Base-by-base conservation (phyloP, 106 monocot genomes). In the Platanthera zijinensis region DNA sequence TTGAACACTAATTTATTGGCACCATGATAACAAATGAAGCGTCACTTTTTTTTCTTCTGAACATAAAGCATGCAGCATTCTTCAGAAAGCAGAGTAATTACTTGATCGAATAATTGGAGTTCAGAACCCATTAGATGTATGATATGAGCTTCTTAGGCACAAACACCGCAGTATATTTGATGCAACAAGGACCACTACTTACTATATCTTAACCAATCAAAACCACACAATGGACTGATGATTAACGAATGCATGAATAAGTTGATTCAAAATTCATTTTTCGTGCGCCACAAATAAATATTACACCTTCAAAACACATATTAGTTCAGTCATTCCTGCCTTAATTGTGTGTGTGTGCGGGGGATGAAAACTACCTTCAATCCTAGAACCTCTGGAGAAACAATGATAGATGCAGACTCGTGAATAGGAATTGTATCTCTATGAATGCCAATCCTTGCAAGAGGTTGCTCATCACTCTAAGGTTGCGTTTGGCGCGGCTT, bases 391-490 rank as follows among this genome's bases (percentile, higher is more conserved):
- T 9, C 5, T 6, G 90, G 94, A 75, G 85, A 94, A 50, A 78
- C 90, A 56, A 80, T 85, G 47, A 89, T 45, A 57, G 74, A 87
- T 28, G 90, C 94, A 11, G 79, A 81, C 28, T 80, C 67, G 67
- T 89, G 52, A 79, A 83, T 25, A 48, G 86, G 89, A 30, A 84
- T 21, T 8, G 81, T 82, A 25, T 82, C 64, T 73, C 51, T 85
- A 48, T 84, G 85, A 76, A 94, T 89, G 25, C 86, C 86, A 57
- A 90, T 89, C 77, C 83, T 86, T 15, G 86, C 86, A 51, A 94
- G 94, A 47, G 90, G 90, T 15, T 94, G 94, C 67, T 87, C 90
- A 28, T 17, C 48, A 48, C 0, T n/a, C 70, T 47, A n/a, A n/a
- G n/a, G n/a, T n/a, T n/a, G n/a, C n/a, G n/a, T n/a, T n/a, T n/a